Evolutionary conservation across 805 yeast genomes (phyloP).

Genomic region (Teunomyces atbi): DNA sequence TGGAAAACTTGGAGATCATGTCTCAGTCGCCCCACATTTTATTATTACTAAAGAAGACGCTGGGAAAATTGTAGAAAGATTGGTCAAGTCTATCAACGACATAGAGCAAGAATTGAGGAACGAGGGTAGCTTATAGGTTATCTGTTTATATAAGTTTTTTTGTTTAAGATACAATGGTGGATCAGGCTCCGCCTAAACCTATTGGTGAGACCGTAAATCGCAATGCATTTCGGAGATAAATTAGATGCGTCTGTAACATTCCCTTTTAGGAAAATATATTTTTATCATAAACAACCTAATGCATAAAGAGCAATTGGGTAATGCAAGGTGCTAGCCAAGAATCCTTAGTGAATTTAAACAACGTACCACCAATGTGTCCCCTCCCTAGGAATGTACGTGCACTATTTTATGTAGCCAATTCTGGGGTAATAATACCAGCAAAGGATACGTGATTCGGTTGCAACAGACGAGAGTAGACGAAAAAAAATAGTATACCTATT

Average conservation of each 20-base stretch:
- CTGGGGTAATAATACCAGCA: not conserved
- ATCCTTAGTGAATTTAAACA: too few relatives aligned
- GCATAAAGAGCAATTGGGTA: not conserved
- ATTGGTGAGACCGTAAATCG: not conserved
- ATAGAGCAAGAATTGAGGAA: slow-evolving; percentile 15
- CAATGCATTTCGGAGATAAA: not conserved
- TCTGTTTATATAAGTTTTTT: not conserved
- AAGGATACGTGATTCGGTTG: not conserved
- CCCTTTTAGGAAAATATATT: not conserved
- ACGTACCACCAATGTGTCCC: too few relatives aligned
- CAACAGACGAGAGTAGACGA: not conserved
- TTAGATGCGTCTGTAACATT: slow-evolving; percentile 1
- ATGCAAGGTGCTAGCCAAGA: too few relatives aligned
- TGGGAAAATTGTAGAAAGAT: slow-evolving; percentile 37
- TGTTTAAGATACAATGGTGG: not conserved
- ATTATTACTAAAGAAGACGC: slow-evolving; percentile 42
- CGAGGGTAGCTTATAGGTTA: not conserved
- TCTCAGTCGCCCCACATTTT: slow-evolving; percentile 49
- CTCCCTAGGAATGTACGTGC: too few relatives aligned
- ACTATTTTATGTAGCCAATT: not conserved
- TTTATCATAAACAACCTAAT: not conserved
- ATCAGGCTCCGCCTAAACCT: not conserved
- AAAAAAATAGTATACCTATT: not conserved
- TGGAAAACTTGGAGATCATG: slow-evolving; percentile 42
- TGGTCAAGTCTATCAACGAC: slow-evolving; percentile 40